Evolutionary conservation across 2,329 filamentous ascomycete genomes (phyloP).

Genomic region (Cladorrhinum sp.): DNA sequence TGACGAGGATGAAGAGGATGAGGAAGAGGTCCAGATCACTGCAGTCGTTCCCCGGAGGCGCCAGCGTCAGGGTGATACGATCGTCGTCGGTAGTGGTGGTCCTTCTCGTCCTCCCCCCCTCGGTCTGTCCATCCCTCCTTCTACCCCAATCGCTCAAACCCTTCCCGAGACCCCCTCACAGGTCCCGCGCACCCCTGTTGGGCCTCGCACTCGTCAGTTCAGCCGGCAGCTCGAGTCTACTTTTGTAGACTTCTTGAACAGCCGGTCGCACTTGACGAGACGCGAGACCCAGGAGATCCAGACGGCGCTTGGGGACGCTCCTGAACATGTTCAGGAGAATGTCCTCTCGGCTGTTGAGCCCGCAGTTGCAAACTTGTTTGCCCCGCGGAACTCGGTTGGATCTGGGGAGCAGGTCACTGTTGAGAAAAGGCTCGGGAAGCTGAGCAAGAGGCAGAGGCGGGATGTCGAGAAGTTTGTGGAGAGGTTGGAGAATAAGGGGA

Average conservation of each 20-base stretch:
- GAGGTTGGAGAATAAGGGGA: neutral
- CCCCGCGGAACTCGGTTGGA: neutral
- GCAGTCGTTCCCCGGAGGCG: neutral
- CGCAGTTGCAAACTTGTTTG: neutral
- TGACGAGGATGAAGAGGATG: conserved; percentile 17
- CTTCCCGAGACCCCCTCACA: neutral
- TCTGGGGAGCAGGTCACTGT: neutral
- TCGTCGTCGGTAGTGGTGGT: neutral
- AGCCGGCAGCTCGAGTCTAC: conserved; percentile 11
- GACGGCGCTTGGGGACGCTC: conserved; percentile 9
- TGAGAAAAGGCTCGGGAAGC: conserved; percentile 7
- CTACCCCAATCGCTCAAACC: neutral
- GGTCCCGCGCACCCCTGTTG: neutral
- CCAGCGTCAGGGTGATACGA: neutral
- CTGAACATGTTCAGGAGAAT: conserved; percentile 14
- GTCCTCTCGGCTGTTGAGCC: conserved; percentile 12
- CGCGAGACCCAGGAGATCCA: conserved; percentile 8
- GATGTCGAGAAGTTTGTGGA: conserved; percentile 10
- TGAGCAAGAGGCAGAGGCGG: conserved; percentile 11
- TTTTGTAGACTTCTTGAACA: conserved; percentile 5
- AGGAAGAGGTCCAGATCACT: neutral
- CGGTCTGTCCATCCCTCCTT: neutral
- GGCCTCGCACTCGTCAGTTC: conserved; percentile 17
- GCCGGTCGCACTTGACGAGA: conserved; percentile 9
- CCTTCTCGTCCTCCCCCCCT: neutral